phyloP scores from a whole-genome alignment of 192 early-diverging fungal genomes.

The Rhizophagus sp. region DNA sequence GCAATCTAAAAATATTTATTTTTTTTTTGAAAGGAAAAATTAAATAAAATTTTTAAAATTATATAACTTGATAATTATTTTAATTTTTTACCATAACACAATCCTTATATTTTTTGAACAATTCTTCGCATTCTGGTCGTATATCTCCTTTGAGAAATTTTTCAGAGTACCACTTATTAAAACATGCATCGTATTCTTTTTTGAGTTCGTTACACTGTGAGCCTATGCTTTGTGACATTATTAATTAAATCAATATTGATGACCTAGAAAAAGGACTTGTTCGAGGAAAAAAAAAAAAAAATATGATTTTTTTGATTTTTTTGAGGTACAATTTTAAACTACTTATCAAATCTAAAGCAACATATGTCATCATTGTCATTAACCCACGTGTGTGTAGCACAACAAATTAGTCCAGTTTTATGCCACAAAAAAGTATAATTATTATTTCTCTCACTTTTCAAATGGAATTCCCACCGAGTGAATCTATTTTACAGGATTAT shows the following conservation, averaged over 20 bases:
- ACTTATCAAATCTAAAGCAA: no score
- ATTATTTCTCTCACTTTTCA: neutral
- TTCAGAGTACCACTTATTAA: constrained; percentile 95
- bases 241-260: neutral
- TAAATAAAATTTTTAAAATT: neutral
- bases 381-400: no score
- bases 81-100: constrained; percentile 71
- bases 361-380: no score
- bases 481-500: neutral
- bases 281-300: no score
- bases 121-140: constrained; percentile 75
- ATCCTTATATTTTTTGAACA: constrained; percentile 81
- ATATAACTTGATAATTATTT: neutral
- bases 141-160: constrained; percentile 89
- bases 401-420: no score
- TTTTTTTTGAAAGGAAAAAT: neutral
- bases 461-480: neutral
- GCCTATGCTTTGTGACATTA: constrained; percentile 65
- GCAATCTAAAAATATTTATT: constrained; percentile 54
- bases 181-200: constrained; percentile 88
- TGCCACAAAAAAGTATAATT: no score
- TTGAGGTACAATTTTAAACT: no score
- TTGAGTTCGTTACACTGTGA: constrained; percentile 77
- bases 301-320: no score
- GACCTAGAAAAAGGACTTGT: no score